These are phyloP conservation scores for Babesia gibsoni DNA, from an alignment of 169 alveolate species.

Conservation along the genomic window DNA sequence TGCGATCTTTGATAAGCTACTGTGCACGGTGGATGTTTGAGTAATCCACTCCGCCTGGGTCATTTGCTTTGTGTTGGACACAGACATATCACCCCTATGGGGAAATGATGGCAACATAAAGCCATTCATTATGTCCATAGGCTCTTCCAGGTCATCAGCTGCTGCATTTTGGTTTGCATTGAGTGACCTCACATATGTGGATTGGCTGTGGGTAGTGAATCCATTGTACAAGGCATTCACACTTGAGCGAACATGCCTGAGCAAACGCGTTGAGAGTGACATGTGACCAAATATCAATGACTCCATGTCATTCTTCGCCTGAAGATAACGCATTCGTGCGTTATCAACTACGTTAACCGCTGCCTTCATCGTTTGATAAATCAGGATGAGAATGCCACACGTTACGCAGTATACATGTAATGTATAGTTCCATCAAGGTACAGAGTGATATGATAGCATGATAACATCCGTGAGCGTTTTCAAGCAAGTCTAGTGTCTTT, in stretches of 20 bases:
- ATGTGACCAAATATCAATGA: constrained; percentile 4
- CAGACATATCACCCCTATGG: background rate
- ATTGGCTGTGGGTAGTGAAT: background rate
- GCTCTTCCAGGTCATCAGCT: background rate
- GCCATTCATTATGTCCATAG: background rate
- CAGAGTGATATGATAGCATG: too few relatives aligned
- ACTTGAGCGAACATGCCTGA: constrained; percentile 7
- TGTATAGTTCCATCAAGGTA: too few relatives aligned
- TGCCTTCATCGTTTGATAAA: too few relatives aligned
- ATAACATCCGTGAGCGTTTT: too few relatives aligned
- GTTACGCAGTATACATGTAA: too few relatives aligned
- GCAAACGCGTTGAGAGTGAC: constrained; percentile 6
- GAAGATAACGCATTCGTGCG: constrained; percentile 16
- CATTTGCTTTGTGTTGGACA: constrained; percentile 6
- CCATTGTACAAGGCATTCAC: background rate
- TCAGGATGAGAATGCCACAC: too few relatives aligned
- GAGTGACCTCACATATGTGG: background rate
- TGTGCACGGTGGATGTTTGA: constrained; percentile 39
- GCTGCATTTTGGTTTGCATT: background rate
- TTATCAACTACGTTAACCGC: background rate
- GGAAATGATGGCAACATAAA: background rate
- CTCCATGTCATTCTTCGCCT: constrained; percentile 13
- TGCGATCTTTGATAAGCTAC: constrained; percentile 40
- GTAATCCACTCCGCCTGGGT: constrained; percentile 60
- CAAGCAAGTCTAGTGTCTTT: too few relatives aligned